Evolutionary conservation across 352 stramenopile genomes (phyloP), one percentile per base, ranked within the genome.

Genomic region (Thalassiosira oceanica): DNA sequence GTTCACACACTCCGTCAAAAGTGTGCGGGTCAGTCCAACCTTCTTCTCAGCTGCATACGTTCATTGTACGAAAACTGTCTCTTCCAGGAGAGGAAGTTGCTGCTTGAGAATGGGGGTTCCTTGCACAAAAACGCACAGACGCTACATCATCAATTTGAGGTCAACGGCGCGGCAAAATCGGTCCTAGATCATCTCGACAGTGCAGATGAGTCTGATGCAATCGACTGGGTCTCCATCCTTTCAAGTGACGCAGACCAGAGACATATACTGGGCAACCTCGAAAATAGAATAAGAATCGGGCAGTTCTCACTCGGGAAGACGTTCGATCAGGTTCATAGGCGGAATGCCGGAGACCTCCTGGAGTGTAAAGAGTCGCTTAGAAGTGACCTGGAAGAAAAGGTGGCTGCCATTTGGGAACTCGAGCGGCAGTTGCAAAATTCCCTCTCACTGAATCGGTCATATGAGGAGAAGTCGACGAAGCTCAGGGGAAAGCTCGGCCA

Each of bases 221-320:
- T 78, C 10, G 53, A 72, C 8, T 78, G 68, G 68, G n/a, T 29
- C 44, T 69, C 61, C n/a, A 42, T 62, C 15, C 26, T 78, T 1
- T n/a, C 29, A 4, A 27, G 69, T 35, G 68, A 73, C 13, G 60
- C 48, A 27, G 60, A 73, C 57, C 68, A 56, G 61, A 29, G 55
- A 15, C 54, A 69, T 27, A 52, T 78, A 21, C 18, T 78, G 2
- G 53, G 53, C 1, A 78, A 72, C 60, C 42, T 78, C 7, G 53
- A 73, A 39, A 78, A 78, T 29, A 24, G 68, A 7, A 46, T 73
- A 18, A 53, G 69, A 39, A 61, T 78, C 49, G 68, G 61, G 16
- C 56, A 69, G 33, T 73, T 73, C 31, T 64, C 54, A 33, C 52
- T 78, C 6, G 36, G 56, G 16, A 78, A 69, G 37, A 52, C 57